phyloP scores from a whole-genome alignment of 2,329 filamentous ascomycete species.

The Stemphylium vesicarium region DNA sequence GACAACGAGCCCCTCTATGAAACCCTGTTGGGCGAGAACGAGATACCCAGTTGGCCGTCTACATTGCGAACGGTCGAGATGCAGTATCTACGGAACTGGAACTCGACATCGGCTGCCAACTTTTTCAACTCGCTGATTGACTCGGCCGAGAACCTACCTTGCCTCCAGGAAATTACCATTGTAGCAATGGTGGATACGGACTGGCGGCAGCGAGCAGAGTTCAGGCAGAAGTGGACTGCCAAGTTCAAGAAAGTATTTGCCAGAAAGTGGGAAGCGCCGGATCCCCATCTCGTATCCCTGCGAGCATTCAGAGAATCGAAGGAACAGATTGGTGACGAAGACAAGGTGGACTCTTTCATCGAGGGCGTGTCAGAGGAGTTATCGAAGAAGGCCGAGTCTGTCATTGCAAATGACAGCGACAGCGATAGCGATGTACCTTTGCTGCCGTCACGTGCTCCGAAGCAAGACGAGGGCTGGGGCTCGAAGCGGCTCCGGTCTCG shows the following conservation, averaged over 20 bases:
- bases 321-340: conserved; percentile 12
- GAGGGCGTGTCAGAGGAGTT: conserved; percentile 23
- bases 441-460: conserved; percentile 22
- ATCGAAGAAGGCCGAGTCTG: not conserved
- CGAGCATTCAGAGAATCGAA: conserved; percentile 53
- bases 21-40: conserved; percentile 64
- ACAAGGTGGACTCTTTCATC: conserved; percentile 32
- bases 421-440: conserved; percentile 40
- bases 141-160: conserved; percentile 68
- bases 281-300: conserved; percentile 50
- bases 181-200: conserved; percentile 74
- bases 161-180: conserved; percentile 73
- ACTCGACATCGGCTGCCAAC: conserved; percentile 70
- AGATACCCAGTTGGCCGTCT: conserved; percentile 79
- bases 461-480: conserved; percentile 37
- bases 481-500: conserved; percentile 41
- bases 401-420: conserved; percentile 9
- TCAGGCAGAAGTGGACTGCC: conserved; percentile 79
- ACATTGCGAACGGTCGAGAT: conserved; percentile 75
- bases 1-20: conserved; percentile 80
- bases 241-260: conserved; percentile 72
- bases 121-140: conserved; percentile 82
- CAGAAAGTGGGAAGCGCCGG: conserved; percentile 55
- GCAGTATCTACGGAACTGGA: conserved; percentile 78
- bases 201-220: conserved; percentile 81